phyloP scores from a whole-genome alignment of 164 flowering plant species.

The Brasenia schreberi region DNA sequence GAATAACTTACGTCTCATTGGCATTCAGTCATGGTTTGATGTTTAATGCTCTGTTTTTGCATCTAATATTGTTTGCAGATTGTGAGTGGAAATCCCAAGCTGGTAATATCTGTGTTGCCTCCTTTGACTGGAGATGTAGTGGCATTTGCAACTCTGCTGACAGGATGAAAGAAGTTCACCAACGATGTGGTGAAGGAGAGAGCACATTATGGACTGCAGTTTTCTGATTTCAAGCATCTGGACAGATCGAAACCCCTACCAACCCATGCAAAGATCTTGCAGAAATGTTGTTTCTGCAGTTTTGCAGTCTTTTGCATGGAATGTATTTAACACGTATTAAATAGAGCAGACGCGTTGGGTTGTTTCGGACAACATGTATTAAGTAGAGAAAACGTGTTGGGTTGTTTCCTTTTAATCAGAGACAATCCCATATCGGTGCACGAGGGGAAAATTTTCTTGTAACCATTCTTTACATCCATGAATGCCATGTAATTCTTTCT shows the following conservation, averaged over 20 bases:
- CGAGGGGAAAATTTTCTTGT: not conserved
- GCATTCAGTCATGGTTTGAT: no score
- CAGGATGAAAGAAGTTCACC: slow-evolving; percentile 85
- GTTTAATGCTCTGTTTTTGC: no score
- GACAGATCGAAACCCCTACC: not conserved
- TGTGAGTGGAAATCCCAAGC: slow-evolving; percentile 99
- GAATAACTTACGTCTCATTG: no score
- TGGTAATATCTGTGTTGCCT: slow-evolving; percentile 85
- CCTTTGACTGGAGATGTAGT: slow-evolving; percentile 96
- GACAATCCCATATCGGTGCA: not conserved
- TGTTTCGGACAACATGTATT: not conserved
- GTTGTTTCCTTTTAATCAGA: not conserved
- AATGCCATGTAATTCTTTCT: not conserved
- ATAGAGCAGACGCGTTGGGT: not conserved
- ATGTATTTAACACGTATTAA: slow-evolving; percentile 16
- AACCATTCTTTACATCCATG: not conserved
- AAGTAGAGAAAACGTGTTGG: not conserved
- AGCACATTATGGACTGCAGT: slow-evolving; percentile 58
- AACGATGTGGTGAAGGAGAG: slow-evolving; percentile 83
- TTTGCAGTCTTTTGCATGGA: slow-evolving; percentile 7
- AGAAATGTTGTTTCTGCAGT: not conserved
- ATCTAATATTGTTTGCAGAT: slow-evolving; percentile 29
- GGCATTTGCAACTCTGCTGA: slow-evolving; percentile 86
- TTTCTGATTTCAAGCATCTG: slow-evolving; percentile 19
- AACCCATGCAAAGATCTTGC: not conserved